Base-by-base conservation (phyloP, 1,284 basidiomycete genomes). In the Austroboletus olivaceoglutinosus region DNA sequence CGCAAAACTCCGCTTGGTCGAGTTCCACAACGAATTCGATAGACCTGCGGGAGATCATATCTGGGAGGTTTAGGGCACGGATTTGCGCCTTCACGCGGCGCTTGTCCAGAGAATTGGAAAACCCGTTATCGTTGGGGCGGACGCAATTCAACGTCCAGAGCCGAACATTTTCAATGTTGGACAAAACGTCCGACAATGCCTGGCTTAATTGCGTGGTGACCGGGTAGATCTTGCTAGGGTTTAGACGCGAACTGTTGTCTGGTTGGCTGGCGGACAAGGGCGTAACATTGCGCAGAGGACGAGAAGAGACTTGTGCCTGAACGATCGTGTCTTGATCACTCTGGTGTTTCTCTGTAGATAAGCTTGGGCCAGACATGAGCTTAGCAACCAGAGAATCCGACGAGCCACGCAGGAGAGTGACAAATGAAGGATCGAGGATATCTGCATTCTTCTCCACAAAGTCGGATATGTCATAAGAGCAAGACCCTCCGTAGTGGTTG, bases 401-500 rank as follows among this genome's bases (percentile, higher is more conserved):
- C 0, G 89, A 91, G 46, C 73, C 74, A 44, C 91, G 82, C 21
- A 98, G 75, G 2, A 97, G 78, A 11, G 84, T 73, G 23, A 97
- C 91, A 54, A 93, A 89, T 21, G 90, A 85, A 10, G 91, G 82
- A 68, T 97, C 94, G 42, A 98, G 74, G 3, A 93, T 72, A 67
- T 96, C 93, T 7, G 86, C 76, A 62, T 97, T 91, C 58, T 82
- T 85, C 70, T 92, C 88, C 51, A 95, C 79, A 65, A 96, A 95
- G 29, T 74, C 74, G 9, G 75, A 71, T 7, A 82, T 76, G 55
- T 93, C 87, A 70, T 98, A 98, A 0, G 84, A 77, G 51, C 85
- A 86, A 12, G 76, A 70, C 1, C 91, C 91, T 0, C 88, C 80
- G 60, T 91, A 96, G 69, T 98, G 94, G 64, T 90, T 91, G 74